Evolutionary conservation across 768 basidiomycete genomes (phyloP), one percentile per base, ranked within the genome.

Genomic region (Russula earlei): DNA sequence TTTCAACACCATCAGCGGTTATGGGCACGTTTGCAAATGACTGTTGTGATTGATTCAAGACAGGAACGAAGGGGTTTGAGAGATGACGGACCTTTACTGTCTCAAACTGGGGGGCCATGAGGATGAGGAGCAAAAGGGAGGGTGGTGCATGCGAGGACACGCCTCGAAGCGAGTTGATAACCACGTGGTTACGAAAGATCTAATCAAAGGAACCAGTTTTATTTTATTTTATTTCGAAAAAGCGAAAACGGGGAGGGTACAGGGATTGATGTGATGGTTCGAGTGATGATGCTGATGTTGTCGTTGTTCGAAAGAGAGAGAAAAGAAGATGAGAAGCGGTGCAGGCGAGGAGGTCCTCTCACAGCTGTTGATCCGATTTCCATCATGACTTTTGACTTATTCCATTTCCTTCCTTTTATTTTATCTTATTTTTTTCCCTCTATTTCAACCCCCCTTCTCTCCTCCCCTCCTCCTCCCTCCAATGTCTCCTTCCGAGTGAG

Each of bases 11-110:
- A 4, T 75, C 71, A 42, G 80, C 75, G n/a, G 80, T 81, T 62
- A 88, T 74, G 15, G 82, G 78, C 38, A 97, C 89, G 59, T 95
- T 88, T 64, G 79, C 81, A 69, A 89, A 97, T 10, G 90, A 92
- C 93, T 96, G 61, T 25, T 52, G 15, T 43, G 40, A 40, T 59
- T 54, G 49, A 49, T 54, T 9, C 10, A 41, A 46, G 31, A 48
- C 19, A 47, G 29, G 25, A 31, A 40, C 22, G 7, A 44, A 7
- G 38, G 27, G 3, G 24, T 45, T 50, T 34, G 22, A 27, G 24
- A 47, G 48, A 56, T 20, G 33, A 49, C 71, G 57, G 65, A 84
- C 84, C 72, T 80, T 84, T 53, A 83, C 80, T 10, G 79, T 79
- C 70, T 85, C 82, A 59, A 85, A 85, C 64, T 85, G 78, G 9